Conservation (phyloP, 164 flowering plant genomes). For the Amborella trichopoda region DNA sequence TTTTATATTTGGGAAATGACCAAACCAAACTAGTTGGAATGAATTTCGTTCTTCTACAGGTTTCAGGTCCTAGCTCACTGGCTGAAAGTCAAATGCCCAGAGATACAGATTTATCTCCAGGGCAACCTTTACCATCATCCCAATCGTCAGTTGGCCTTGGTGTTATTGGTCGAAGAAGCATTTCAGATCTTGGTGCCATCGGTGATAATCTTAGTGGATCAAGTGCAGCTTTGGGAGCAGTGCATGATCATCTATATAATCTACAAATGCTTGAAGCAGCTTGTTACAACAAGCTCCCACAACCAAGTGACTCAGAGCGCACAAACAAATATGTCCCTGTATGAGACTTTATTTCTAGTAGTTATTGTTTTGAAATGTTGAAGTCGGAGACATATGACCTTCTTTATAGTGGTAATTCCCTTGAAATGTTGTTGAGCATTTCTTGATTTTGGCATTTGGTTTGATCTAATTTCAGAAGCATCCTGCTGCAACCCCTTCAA, state of each 20-base stretch:
- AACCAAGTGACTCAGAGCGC: slow-evolving; percentile 91
- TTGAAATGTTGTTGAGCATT: too few relatives aligned
- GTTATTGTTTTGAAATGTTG: too few relatives aligned
- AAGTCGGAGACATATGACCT: too few relatives aligned
- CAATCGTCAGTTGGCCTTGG: slow-evolving; percentile 69
- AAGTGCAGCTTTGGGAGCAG: slow-evolving; percentile 33
- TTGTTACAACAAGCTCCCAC: slow-evolving; percentile 75
- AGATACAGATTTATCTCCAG: slow-evolving; percentile 75
- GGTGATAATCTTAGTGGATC: slow-evolving; percentile 68
- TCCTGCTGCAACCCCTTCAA: slow-evolving; percentile 67
- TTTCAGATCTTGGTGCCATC: slow-evolving; percentile 85
- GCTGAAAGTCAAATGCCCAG: slow-evolving; percentile 47
- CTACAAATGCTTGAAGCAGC: slow-evolving; percentile 93
- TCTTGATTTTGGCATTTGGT: too few relatives aligned
- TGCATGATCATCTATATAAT: slow-evolving; percentile 67
- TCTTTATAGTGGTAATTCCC: too few relatives aligned
- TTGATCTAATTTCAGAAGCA: slow-evolving; percentile 45
- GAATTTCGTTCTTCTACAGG: slow-evolving; percentile 22
- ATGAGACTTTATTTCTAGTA: slow-evolving; percentile 13
- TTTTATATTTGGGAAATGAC: too few relatives aligned
- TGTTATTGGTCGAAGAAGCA: slow-evolving; percentile 91
- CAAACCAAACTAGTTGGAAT: slow-evolving; percentile 1
- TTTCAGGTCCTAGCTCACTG: slow-evolving; percentile 39
- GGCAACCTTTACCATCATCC: slow-evolving; percentile 66
- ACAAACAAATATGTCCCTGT: slow-evolving; percentile 78